Percentiles rank a stretch among this genome's conserved stretches.
Evolutionary conservation across 116 monocot genomes (phyloP).

Genomic region (Dioscorea cayenensis): DNA sequence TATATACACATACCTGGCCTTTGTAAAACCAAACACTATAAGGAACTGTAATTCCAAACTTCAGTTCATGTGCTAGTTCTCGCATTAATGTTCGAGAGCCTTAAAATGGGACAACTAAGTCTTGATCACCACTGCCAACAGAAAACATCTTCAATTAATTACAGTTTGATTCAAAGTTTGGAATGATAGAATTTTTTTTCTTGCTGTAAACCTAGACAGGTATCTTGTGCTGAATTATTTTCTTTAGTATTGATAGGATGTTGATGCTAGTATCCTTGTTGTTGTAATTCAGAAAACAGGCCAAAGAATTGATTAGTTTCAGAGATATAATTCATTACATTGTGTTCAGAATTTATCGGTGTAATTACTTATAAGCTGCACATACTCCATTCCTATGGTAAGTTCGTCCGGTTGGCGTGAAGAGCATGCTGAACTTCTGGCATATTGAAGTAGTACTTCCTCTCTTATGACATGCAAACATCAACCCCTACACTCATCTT

Average conservation of each 20-base stretch:
- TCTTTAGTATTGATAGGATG: constrained; percentile 57
- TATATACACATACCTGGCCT: constrained; percentile 41
- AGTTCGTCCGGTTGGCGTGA: constrained; percentile 85
- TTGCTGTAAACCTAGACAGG: constrained; percentile 68
- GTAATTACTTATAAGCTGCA: constrained; percentile 62
- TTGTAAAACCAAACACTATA: constrained; percentile 69
- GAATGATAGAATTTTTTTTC: neutral
- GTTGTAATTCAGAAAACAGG: constrained; percentile 54
- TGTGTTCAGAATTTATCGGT: neutral
- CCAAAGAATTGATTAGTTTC: neutral
- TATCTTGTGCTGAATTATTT: constrained; percentile 37
- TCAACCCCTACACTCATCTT: constrained; percentile 81
- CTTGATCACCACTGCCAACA: constrained; percentile 67
- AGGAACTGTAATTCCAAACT: constrained; percentile 39
- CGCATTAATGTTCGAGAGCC: constrained; percentile 60
- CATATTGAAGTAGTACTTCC: constrained; percentile 82
- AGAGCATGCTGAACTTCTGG: constrained; percentile 91
- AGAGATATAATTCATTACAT: neutral
- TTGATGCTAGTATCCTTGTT: constrained; percentile 36
- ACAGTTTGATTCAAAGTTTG: too few relatives aligned
- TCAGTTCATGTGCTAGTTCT: constrained; percentile 57
- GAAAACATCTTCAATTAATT: constrained; percentile 1
- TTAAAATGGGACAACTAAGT: constrained; percentile 63
- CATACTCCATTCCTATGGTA: constrained; percentile 81
- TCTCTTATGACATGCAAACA: constrained; percentile 90